A percentile compares a stretch with the other conserved stretches of the same genome.
Evolutionary conservation across 2,329 filamentous ascomycete genomes (phyloP).

Genomic region (Dothideomycetidae sp.): DNA sequence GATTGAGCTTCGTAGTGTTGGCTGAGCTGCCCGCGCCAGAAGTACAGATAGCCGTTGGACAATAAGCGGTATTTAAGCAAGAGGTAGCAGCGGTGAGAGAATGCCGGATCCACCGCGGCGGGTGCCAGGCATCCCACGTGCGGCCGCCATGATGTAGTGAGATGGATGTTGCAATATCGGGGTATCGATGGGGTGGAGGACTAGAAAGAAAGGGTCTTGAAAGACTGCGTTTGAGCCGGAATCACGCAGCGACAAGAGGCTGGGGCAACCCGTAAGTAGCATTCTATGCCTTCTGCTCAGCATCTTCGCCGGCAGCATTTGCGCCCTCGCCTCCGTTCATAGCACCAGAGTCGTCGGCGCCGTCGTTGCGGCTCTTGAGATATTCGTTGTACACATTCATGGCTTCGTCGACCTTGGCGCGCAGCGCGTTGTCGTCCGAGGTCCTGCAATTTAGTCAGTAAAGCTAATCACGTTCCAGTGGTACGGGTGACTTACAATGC

Average conservation of each 20-base stretch:
- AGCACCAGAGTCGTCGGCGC: slow-evolving; percentile 18
- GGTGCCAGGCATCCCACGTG: no score
- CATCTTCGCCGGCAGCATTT: slow-evolving; percentile 2
- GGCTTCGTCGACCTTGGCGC: slow-evolving; percentile 93
- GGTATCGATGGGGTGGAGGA: slow-evolving; percentile 7
- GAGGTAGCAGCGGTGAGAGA: no score
- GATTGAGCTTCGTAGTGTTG: not conserved
- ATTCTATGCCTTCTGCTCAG: slow-evolving; percentile 10
- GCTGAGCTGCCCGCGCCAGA: not conserved
- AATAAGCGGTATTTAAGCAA: no score
- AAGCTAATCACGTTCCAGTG: no score
- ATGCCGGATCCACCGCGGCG: no score
- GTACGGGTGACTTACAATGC: slow-evolving; percentile 97
- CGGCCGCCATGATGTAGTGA: not conserved
- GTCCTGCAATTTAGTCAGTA: slow-evolving; percentile 45
- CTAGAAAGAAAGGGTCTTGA: no score
- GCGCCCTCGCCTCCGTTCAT: slow-evolving; percentile 17
- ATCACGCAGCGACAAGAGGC: slow-evolving; percentile 5
- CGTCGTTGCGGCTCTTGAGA: slow-evolving; percentile 64
- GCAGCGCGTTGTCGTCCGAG: slow-evolving; percentile 75
- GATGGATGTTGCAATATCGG: slow-evolving; percentile 1
- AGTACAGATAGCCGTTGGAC: not conserved
- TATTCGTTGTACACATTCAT: slow-evolving; percentile 97
- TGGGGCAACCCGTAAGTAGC: not conserved
- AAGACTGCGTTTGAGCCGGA: no score